Conservation (phyloP, 441 rosid species). For the Populus hybrid region DNA sequence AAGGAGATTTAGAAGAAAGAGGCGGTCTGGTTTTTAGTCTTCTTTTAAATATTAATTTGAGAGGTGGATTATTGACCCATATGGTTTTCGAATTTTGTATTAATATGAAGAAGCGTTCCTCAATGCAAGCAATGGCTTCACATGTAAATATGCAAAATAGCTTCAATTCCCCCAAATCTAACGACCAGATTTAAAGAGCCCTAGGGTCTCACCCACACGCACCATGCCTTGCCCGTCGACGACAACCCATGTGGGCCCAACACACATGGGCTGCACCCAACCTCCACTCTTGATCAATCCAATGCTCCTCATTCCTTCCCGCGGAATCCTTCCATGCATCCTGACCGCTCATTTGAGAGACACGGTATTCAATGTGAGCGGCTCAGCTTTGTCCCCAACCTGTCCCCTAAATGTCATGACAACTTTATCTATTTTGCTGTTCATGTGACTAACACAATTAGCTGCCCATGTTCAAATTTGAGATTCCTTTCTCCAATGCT, state of each 20-base stretch:
- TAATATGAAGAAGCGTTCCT: not conserved
- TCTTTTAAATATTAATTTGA: too few relatives aligned
- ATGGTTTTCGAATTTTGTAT: not conserved
- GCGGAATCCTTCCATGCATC: not conserved
- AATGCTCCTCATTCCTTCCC: constrained; percentile 14
- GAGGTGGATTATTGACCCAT: not conserved
- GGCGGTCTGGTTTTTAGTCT: too few relatives aligned
- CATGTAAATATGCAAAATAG: not conserved
- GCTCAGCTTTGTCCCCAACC: constrained; percentile 33
- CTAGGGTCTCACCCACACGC: not conserved
- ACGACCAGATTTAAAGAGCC: not conserved
- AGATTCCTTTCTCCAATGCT: constrained; percentile 9
- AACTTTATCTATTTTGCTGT: constrained; percentile 26
- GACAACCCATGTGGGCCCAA: constrained; percentile 33
- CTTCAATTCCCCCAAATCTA: not conserved
- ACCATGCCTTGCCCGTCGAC: constrained; percentile 19
- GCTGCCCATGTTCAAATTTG: constrained; percentile 21
- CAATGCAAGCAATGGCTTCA: constrained; percentile 4
- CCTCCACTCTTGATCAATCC: constrained; percentile 12
- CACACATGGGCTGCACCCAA: constrained; percentile 25
- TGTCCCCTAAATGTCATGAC: constrained; percentile 38
- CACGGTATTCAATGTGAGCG: constrained; percentile 28
- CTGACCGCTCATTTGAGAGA: constrained; percentile 19
- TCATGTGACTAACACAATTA: constrained; percentile 31
- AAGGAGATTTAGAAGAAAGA: too few relatives aligned